Evolutionary conservation across 2,329 filamentous ascomycete genomes (phyloP), one percentile per base, ranked within the genome.

Genomic region (Aureobasidium musti): DNA sequence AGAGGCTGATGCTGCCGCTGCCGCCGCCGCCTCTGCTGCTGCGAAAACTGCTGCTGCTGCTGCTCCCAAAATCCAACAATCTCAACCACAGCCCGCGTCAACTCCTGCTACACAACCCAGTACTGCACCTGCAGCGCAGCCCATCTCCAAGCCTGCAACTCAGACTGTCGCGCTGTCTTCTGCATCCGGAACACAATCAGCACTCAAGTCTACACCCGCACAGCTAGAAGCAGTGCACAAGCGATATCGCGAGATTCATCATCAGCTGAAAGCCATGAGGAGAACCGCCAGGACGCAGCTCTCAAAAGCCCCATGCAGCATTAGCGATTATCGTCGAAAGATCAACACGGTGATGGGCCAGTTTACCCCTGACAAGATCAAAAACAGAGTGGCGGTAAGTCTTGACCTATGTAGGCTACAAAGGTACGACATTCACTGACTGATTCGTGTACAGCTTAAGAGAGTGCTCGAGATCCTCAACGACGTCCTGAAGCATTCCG

Each of bases 291-390:
- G 74, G 2, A 78, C 82, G 4, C 82, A 88, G 1, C 78, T n/a
- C 92, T 1, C 6, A 11, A 11, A 11, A 6, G 33, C 10, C 33
- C 33, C 33, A 35, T 33, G 91, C 91, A 76, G 81, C 41, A 83
- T 91, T 74, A 89, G 90, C 39, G 86, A 91, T 65, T 87, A 91
- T 82, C 84, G 91, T 47, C 65, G 91, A 67, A 84, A 88, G 49
- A 87, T 95, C 63, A 84, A 85, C 45, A 90, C 89, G 72, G 87
- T 84, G 21, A 84, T 94, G 65, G 91, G 91, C 7, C 91, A 95
- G 74, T 78, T 92, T 33, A 89, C 87, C 1, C 84, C 83, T 45
- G 88, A 85, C 66, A 88, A 85, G 71, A 84, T 83, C 13, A 83
- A 83, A 26, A 92, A 92, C 72, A 82, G 78, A 60, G 73, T 77